Evolutionary conservation across 345 rosid species (phyloP), one percentile per base, ranked within the genome.

Genomic region (Hibiscus mutabilis): DNA sequence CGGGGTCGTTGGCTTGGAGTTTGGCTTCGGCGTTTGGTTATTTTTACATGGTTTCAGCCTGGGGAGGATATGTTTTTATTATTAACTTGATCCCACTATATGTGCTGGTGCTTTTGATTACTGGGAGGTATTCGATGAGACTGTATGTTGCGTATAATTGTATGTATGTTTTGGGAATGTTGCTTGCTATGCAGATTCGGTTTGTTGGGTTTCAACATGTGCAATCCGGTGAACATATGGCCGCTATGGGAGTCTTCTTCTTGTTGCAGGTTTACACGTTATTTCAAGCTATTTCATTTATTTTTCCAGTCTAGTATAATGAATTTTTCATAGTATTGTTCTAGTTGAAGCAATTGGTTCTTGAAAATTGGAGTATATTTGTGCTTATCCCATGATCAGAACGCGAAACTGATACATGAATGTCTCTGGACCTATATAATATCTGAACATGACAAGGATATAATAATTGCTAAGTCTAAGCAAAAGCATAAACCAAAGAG

Each of bases 171-270:
- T 71, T 95, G 80, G 99, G 99, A n/a, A 92, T 95, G 98, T 75
- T 95, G 80, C 89, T 95, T 3, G 98, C 99, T 0, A 95, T 95
- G 99, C 99, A 95, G 82, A 95, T 95, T 79, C 88, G 98, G 24
- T 92, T 95, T 76, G 98, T 95, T 27, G 99, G 99, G 53, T 95
- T 95, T 82, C 98, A 95, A 81, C 99, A 95, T 78, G 99, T 95
- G 51, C 99, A 95, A 69, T 95, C 98, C 25, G 99, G 99, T 3
- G 99, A 95, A 79, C 99, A 95, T 80, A 95, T 95, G 99, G 99
- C 86, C 0, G 96, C 98, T 6, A 88, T 95, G 99, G 99, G 97
- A 0, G 93, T 92, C 55, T 95, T 95, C 87, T 92, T 95, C 80
- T 78, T 95, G 86, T 79, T 95, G 85, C 99, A 95, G 98, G 99